Evolutionary conservation across 2,329 filamentous ascomycete species (phyloP), one percentile per base, ranked within the genome.

Genomic region (Botryotinia calthae): DNA sequence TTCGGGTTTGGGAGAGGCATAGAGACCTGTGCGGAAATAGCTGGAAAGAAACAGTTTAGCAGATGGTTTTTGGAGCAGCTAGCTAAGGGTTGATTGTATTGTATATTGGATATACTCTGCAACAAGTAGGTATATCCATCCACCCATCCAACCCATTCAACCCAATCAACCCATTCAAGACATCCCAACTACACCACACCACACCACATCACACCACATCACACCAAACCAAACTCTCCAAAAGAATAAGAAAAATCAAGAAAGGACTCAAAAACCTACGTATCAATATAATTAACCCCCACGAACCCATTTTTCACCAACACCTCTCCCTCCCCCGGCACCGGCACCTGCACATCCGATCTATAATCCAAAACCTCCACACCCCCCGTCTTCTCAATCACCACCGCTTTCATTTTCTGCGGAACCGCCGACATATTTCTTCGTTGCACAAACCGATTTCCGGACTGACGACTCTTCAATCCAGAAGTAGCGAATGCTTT

Each of bases 231-330:
- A 34, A 4, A 58, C 4, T 37, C 56, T 18, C 56, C 9, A 14
- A 37, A 59, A 59, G 31, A 31, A 40, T 7, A n/a, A 0, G 16
- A 6, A 31, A 20, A 28, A 16, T 5, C 0, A 44, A 42, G 44
- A 48, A 9, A 63, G 37, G 7, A 8, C n/a, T 2, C 25, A 54
- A 34, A 14, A 34, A 71, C 69, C 77, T 81, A 90, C 87, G 85
- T 97, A 82, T 97, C 95, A 79, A 97, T 97, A 84, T 88, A 97
- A 83, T 97, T 97, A 74, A 97, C 85, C 74, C 94, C 95, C 65
- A 92, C 86, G 81, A 88, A 92, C 76, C 91, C 88, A 82, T 97
- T 97, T 82, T 91, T 91, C 73, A 97, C 88, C 8, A 97, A 87
- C 31, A 97, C 82, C 77, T 97, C 86, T 72, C 89, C 90, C 28